Base-by-base conservation (phyloP, 2,329 filamentous ascomycete genomes). In the Alternaria gaisen region DNA sequence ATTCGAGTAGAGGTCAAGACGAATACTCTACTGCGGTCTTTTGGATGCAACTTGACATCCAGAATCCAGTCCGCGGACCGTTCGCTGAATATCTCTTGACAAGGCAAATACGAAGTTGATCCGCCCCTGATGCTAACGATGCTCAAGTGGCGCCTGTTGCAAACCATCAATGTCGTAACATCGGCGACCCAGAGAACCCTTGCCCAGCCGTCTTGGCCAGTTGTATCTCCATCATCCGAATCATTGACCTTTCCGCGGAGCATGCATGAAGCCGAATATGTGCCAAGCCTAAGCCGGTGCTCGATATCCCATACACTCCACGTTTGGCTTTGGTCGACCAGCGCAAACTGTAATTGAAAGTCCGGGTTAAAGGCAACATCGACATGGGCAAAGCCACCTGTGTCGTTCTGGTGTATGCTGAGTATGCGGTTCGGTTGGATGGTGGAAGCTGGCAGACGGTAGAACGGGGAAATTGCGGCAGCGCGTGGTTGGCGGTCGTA, bases 241-340 rank as follows among this genome's bases (percentile, higher is more conserved):
- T 43, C 44, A 22, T 30, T 22, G 16, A 71, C 66, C 2, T 24
- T 52, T 9, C 72, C 72, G 24, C 46, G 79, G 20, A 78, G 75
- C 22, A 76, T 72, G 11, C 75, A 71, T 18, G 77, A 64, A 59
- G 74, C 71, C 12, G 60, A 63, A 71, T 80, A 55, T 79, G 80
- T 12, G 69, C 62, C 55, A 40, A 57, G 58, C 56, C 65, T 72
- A 20, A 66, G 62, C 10, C 58, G 58, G 42, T 69, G 67, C 26
- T 73, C 66, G 24, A 90, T 79, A 61, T 90, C 83, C 88, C 89
- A 92, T 4, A 92, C 76, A 43, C 82, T 88, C 91, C 91, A 94
- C 58, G 80, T 82, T 1, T 90, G 90, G 34, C 79, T 79, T 53
- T 87, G 82, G 68, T 93, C 89, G 18, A 93, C 81, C 26, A 93